These are phyloP conservation scores for Camellia sinensis DNA, from an alignment of 148 eudicot genomes.

Conservation along the genomic window DNA sequence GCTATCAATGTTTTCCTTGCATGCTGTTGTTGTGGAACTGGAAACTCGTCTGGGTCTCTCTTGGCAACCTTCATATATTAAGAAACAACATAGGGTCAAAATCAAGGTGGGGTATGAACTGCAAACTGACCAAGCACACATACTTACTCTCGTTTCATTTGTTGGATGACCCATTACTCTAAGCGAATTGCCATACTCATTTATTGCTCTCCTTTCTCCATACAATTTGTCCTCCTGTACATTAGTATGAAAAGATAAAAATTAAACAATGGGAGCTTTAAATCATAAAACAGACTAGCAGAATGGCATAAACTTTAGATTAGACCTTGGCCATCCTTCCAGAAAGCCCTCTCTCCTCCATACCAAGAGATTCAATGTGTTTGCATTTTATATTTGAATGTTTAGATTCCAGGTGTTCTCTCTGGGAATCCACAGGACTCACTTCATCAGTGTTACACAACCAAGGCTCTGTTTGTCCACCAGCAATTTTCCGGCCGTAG, in stretches of 20 bases:
- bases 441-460: constrained; percentile 27
- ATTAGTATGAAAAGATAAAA: constrained; percentile 13
- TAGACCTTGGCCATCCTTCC: constrained; percentile 46
- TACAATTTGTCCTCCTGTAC: too few species aligned
- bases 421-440: constrained; percentile 27
- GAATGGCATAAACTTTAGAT: neutral
- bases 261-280: constrained; percentile 11
- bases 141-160: constrained; percentile 52
- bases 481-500: constrained; percentile 35
- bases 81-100: constrained; percentile 5
- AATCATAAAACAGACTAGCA: constrained; percentile 7
- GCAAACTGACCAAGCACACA: neutral
- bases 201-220: constrained; percentile 24
- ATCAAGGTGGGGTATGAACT: too few species aligned
- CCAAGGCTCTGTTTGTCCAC: constrained; percentile 32
- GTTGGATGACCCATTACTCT: constrained; percentile 28
- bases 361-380: constrained; percentile 24
- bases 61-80: constrained; percentile 49
- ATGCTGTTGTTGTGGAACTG: constrained; percentile 24
- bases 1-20: constrained; percentile 26
- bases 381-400: constrained; percentile 30
- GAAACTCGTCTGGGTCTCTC: constrained; percentile 47
- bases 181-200: constrained; percentile 34
- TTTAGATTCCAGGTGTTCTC: constrained; percentile 36
- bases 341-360: constrained; percentile 38